Percentiles rank a stretch among this genome's conserved stretches.
Conservation (phyloP, 192 early-diverging fungal genomes). For the Entomortierella lignicola region DNA sequence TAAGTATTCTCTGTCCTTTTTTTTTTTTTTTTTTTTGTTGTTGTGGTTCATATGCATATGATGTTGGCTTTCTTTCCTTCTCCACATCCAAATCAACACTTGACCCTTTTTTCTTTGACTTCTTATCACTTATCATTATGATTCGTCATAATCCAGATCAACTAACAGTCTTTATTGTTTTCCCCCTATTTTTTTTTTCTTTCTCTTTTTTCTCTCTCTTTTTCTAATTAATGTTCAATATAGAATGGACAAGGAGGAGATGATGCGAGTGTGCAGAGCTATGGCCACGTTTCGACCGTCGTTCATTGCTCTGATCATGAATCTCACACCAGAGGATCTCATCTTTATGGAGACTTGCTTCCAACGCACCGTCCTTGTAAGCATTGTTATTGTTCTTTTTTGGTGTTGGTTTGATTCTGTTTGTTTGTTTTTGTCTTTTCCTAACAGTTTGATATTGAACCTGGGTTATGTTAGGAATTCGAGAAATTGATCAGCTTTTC, state of each 20-base stretch:
- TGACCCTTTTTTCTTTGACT: background rate
- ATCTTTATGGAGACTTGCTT: conserved; percentile 98
- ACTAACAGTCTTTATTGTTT: no score
- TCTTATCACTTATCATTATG: no score
- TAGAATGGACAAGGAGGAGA: conserved; percentile 89
- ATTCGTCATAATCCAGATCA: no score
- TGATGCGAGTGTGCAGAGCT: conserved; percentile 90
- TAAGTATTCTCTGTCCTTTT: conserved; percentile 35
- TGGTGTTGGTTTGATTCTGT: background rate
- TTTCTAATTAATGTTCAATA: background rate
- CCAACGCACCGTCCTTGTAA: conserved; percentile 86
- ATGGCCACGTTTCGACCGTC: conserved; percentile 92
- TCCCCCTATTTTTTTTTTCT: background rate
- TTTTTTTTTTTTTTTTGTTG: background rate
- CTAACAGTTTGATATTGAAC: no score
- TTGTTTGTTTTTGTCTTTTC: background rate
- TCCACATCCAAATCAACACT: background rate
- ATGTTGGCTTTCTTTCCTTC: background rate
- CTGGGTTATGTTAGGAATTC: no score
- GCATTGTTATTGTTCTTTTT: conserved; percentile 8
- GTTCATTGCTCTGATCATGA: conserved; percentile 94
- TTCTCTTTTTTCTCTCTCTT: background rate
- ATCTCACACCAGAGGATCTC: conserved; percentile 93
- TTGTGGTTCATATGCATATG: no score
- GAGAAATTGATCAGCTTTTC: conserved; percentile 96